These are phyloP conservation scores for Fusarium staphyleae DNA, from an alignment of 2,329 filamentous ascomycete species.

Conservation along the genomic window DNA sequence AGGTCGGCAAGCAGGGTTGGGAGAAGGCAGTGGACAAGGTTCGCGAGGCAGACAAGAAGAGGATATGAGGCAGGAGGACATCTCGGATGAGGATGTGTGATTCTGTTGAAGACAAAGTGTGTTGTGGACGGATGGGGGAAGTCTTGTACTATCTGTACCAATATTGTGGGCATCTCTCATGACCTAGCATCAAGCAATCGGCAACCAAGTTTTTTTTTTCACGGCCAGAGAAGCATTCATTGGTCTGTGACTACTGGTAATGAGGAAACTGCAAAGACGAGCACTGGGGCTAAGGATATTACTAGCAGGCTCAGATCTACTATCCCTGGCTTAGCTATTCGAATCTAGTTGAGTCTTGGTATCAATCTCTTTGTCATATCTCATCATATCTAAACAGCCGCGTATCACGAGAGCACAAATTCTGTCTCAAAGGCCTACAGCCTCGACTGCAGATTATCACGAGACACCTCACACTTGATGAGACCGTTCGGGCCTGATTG, in stretches of 20 bases:
- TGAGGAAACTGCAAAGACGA: not conserved
- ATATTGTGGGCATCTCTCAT: slow-evolving; percentile 42
- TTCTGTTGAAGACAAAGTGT: slow-evolving; percentile 26
- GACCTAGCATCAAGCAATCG: slow-evolving; percentile 40
- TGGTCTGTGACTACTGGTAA: too few relatives aligned
- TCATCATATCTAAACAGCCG: slow-evolving; percentile 26
- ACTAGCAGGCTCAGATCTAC: slow-evolving; percentile 5
- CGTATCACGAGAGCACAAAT: slow-evolving; percentile 6
- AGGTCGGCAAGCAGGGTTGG: slow-evolving; percentile 63
- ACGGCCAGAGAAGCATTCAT: not conserved
- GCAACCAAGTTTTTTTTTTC: slow-evolving; percentile 20
- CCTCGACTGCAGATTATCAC: slow-evolving; percentile 47
- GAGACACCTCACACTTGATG: slow-evolving; percentile 89
- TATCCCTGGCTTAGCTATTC: slow-evolving; percentile 1
- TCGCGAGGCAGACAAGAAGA: slow-evolving; percentile 56
- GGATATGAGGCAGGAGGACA: slow-evolving; percentile 52
- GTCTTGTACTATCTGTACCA: slow-evolving; percentile 46
- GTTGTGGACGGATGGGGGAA: slow-evolving; percentile 30
- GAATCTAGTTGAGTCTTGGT: slow-evolving; percentile 24
- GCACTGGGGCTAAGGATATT: not conserved
- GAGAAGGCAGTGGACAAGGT: slow-evolving; percentile 58
- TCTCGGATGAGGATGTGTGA: not conserved
- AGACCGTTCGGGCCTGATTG: slow-evolving; percentile 93
- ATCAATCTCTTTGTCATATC: slow-evolving; percentile 29
- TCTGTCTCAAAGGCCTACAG: slow-evolving; percentile 15